Percentiles rank a stretch among this genome's conserved stretches.
Evolutionary conservation across 2,329 filamentous ascomycete genomes (phyloP).

Genomic region (Fusarium sp.): DNA sequence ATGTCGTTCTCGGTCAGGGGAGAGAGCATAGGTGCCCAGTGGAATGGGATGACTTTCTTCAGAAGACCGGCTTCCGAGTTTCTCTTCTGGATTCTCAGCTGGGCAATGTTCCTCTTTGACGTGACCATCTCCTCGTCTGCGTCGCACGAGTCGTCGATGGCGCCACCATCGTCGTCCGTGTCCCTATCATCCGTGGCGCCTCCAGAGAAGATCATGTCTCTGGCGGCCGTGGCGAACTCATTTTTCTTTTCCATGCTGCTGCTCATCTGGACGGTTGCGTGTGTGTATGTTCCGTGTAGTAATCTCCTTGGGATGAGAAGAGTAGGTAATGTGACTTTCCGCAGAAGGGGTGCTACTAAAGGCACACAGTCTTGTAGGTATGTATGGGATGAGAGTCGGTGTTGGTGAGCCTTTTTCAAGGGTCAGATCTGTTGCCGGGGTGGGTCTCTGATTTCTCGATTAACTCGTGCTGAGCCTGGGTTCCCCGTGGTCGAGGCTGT

Average conservation of each 20-base stretch:
- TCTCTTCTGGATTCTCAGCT: slow-evolving; percentile 51
- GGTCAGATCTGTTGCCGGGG: slow-evolving; percentile 4
- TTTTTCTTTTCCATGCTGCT: slow-evolving; percentile 37
- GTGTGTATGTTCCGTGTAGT: neutral
- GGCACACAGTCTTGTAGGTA: neutral
- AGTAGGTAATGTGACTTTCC: neutral
- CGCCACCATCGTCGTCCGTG: slow-evolving; percentile 41
- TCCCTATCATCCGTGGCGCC: slow-evolving; percentile 13
- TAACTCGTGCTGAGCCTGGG: slow-evolving; percentile 6
- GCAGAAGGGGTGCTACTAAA: neutral
- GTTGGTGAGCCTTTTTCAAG: slow-evolving; percentile 17
- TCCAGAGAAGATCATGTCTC: slow-evolving; percentile 42
- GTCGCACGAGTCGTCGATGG: slow-evolving; percentile 54
- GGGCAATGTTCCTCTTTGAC: slow-evolving; percentile 53
- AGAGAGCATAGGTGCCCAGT: slow-evolving; percentile 72
- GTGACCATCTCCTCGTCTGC: slow-evolving; percentile 51
- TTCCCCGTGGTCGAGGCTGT: slow-evolving; percentile 4
- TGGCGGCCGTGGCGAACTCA: slow-evolving; percentile 43
- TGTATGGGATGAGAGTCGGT: neutral
- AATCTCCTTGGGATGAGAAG: neutral
- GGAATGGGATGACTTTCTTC: slow-evolving; percentile 62
- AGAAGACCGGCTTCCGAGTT: slow-evolving; percentile 47
- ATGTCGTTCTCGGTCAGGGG: slow-evolving; percentile 75
- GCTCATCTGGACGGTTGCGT: neutral
- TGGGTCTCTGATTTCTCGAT: slow-evolving; percentile 1